Evolutionary conservation across 1,139 yeast species (phyloP).

Genomic region (Pichia sp.): DNA sequence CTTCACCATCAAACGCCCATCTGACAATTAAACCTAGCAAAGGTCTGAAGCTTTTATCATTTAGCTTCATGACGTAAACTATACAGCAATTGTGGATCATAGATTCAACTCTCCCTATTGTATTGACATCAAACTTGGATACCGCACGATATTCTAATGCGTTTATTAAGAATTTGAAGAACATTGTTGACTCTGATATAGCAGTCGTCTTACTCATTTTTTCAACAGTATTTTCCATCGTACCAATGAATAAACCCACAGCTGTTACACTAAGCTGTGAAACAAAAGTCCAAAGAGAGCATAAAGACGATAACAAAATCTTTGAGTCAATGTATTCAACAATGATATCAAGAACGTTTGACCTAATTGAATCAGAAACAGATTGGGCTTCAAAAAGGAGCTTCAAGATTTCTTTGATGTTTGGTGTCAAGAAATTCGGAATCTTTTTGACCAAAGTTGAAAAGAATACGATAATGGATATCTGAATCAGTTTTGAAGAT

Average conservation of each 20-base stretch:
- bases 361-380: constrained; percentile 57
- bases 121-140: constrained; percentile 61
- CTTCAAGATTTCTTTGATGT: constrained; percentile 56
- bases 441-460: constrained; percentile 77
- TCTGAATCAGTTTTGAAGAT: constrained; percentile 44
- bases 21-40: constrained; percentile 80
- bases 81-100: constrained; percentile 72
- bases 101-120: constrained; percentile 76
- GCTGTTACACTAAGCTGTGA: constrained; percentile 41
- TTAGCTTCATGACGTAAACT: constrained; percentile 78
- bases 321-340: constrained; percentile 67
- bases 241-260: constrained; percentile 65
- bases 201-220: constrained; percentile 71
- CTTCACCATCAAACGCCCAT: constrained; percentile 90
- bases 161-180: constrained; percentile 66
- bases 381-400: constrained; percentile 54
- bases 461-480: constrained; percentile 66
- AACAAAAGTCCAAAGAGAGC: constrained; percentile 62
- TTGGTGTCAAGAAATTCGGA: constrained; percentile 79
- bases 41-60: constrained; percentile 92
- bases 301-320: constrained; percentile 57
- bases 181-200: constrained; percentile 60
- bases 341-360: constrained; percentile 60
- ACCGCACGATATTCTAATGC: constrained; percentile 66
- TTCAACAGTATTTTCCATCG: constrained; percentile 63